Base-by-base conservation (phyloP, 805 yeast genomes). In the Schwanniomyces occidentalis region DNA sequence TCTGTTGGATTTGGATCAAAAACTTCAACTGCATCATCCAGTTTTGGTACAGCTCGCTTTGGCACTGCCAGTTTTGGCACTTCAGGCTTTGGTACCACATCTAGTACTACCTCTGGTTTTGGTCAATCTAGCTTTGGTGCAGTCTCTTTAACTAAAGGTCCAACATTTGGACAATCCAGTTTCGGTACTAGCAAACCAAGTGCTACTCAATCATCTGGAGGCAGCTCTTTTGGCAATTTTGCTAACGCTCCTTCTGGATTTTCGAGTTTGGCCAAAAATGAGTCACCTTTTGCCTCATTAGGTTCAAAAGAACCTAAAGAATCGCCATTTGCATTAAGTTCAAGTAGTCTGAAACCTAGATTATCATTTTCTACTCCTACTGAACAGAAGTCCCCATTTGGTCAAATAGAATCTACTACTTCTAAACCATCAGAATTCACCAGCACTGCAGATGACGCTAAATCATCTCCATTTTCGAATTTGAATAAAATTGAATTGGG, bases 41-140 rank as follows among this genome's bases (percentile, higher is more conserved):
- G 43, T 4, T 51, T 48, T 31, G 56, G 56, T 4, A 16, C 37
- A 6, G 15, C 44, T 12, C 34, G 45, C 8, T 45, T 48, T 27
- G 51, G 50, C 7, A 15, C 30, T 10, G 20, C 33, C 4, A 27
- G 37, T 8, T 38, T 38, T 21, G 42, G 38, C 6, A 13, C 16
- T 18, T 26, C 41, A 8, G 32, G 45, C 4, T 32, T 35, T 32
- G 45, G 44, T 13, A 24, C 32, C 12, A n/a, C 28, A 18, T 4
- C 39, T 4, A 34, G 12, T 6, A 7, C 31, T 13, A 15, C 17
- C 12, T 12, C 26, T 29, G 35, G 28, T 10, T 36, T 36, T 32
- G 40, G 36, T 6, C 14, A 22, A 21, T 16, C 26, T 28, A 30
- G 33, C 7, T 35, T 29, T 23, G 27, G 32, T 14, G 8, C 24